Evolutionary conservation across 768 basidiomycete species (phyloP).

Genomic region (Pleurotus salmoneostramineus): DNA sequence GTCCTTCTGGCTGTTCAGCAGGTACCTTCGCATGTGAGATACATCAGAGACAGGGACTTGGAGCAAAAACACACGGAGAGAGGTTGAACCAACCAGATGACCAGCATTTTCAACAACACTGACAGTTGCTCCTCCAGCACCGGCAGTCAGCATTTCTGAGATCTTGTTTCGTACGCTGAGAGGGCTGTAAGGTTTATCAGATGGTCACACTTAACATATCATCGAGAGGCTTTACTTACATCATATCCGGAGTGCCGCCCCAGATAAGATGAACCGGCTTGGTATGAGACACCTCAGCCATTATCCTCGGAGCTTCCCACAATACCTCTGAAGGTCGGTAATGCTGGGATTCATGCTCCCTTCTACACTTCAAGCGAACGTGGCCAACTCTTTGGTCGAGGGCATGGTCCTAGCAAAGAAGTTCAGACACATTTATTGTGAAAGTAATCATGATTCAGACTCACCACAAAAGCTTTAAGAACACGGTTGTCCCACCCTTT

Average conservation of each 20-base stretch:
- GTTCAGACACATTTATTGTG: not conserved
- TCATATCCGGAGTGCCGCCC: conserved; percentile 38
- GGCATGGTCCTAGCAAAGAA: conserved; percentile 27
- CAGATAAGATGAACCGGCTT: conserved; percentile 47
- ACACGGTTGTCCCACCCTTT: conserved; percentile 39
- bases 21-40: not conserved
- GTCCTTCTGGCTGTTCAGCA: not conserved
- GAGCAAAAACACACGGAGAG: too few species aligned
- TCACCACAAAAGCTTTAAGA: conserved; percentile 31
- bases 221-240: conserved; percentile 27
- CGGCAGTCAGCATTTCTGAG: not conserved
- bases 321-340: conserved; percentile 42
- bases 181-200: not conserved
- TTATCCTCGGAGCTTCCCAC: conserved; percentile 31
- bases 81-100: not conserved
- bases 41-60: not conserved
- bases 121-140: not conserved
- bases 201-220: not conserved
- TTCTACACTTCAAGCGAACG: conserved; percentile 40
- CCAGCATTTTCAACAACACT: not conserved
- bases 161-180: not conserved
- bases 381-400: conserved; percentile 20
- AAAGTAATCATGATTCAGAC: conserved; percentile 11
- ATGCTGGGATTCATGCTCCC: conserved; percentile 39
- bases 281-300: conserved; percentile 27